Evolutionary conservation across 2,329 filamentous ascomycete genomes (phyloP).

Genomic region (Claviceps spartinae): DNA sequence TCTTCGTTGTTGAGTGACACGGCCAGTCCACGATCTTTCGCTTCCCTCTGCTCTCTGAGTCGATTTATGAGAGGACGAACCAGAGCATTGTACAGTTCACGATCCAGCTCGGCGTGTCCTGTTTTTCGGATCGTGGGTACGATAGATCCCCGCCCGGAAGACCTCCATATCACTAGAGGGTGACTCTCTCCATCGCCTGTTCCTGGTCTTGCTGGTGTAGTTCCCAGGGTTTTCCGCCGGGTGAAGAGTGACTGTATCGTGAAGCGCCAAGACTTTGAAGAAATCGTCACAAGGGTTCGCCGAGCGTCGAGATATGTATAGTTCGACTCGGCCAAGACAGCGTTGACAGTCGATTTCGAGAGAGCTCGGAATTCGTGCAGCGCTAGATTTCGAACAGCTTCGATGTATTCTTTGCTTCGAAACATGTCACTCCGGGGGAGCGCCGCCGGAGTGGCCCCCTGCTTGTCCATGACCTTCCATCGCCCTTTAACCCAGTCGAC

Average conservation of each 20-base stretch:
- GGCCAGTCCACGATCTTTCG: constrained; percentile 39
- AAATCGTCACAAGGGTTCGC: constrained; percentile 53
- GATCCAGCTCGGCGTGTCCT: constrained; percentile 49
- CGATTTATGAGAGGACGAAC: constrained; percentile 38
- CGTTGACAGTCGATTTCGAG: constrained; percentile 59
- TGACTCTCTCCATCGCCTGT: constrained; percentile 43
- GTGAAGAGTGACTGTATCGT: constrained; percentile 59
- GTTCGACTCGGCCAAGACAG: constrained; percentile 69
- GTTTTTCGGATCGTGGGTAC: constrained; percentile 52
- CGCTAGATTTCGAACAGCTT: constrained; percentile 53
- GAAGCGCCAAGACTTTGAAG: constrained; percentile 65
- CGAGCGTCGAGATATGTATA: constrained; percentile 63
- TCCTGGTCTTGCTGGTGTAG: constrained; percentile 18
- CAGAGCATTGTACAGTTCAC: constrained; percentile 45
- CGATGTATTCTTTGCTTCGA: constrained; percentile 51
- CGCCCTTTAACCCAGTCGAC: constrained; percentile 58
- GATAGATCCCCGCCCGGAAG: constrained; percentile 39
- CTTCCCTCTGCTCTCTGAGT: constrained; percentile 29
- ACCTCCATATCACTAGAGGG: constrained; percentile 48
- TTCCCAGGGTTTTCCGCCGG: constrained; percentile 37
- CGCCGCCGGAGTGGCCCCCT: constrained; percentile 16
- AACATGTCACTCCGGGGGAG: constrained; percentile 53
- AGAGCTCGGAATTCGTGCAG: constrained; percentile 66
- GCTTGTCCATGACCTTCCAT: constrained; percentile 35
- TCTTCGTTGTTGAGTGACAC: constrained; percentile 41